These are phyloP conservation scores for Penicillium waksmanii DNA, from an alignment of 495 filamentous ascomycete species.

Conservation along the genomic window DNA sequence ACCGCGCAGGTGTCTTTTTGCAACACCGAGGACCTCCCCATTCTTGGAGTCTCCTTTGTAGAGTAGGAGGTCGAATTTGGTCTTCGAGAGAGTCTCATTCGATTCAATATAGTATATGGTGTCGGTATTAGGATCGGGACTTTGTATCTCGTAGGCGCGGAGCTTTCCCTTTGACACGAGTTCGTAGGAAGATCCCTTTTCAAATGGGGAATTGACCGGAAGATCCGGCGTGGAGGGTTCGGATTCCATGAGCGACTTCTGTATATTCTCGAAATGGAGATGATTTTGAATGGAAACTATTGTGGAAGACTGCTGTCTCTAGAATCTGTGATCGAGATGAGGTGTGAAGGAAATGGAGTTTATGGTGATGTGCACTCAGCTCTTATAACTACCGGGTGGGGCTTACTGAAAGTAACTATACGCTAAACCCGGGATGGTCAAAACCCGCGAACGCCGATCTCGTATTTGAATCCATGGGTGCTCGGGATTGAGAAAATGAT, in stretches of 20 bases:
- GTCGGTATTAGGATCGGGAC: background rate
- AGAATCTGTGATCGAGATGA: no score
- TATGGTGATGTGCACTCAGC: no score
- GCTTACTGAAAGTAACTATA: no score
- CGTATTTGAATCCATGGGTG: no score
- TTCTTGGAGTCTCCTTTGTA: slow-evolving; percentile 10
- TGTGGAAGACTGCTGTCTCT: no score
- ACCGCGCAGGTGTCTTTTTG: slow-evolving; percentile 3
- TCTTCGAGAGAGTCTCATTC: slow-evolving; percentile 6
- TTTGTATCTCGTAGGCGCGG: background rate
- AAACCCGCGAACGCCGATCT: no score
- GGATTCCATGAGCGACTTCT: background rate
- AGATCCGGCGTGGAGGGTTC: background rate
- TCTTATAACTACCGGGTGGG: no score
- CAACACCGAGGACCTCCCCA: slow-evolving; percentile 5
- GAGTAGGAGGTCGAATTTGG: slow-evolving; percentile 9
- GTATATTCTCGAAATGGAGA: no score
- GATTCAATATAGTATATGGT: slow-evolving; percentile 1
- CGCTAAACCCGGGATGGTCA: no score
- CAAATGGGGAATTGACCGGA: background rate
- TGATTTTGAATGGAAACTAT: no score
- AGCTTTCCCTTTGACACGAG: background rate
- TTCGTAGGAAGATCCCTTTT: background rate
- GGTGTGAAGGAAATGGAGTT: no score
- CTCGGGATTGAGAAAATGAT: no score